phyloP scores from a whole-genome alignment of 371 early-diverging fungal genomes.

The Rhizopus delemar region DNA sequence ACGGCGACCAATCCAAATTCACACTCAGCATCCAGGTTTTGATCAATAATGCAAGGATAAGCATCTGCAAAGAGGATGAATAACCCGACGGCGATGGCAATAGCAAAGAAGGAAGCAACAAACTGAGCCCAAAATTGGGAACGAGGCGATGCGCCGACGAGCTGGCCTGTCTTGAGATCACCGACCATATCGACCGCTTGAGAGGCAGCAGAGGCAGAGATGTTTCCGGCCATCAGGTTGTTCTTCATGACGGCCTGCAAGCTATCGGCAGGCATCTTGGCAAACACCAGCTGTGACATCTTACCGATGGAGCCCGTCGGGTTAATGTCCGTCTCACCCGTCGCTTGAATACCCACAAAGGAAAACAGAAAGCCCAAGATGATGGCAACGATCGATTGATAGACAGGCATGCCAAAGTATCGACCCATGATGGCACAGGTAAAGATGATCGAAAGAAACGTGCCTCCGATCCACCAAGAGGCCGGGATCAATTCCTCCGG shows the following conservation, averaged over 20 bases:
- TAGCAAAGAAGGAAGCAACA: slow-evolving; percentile 62
- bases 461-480: slow-evolving; percentile 63
- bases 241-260: slow-evolving; percentile 43
- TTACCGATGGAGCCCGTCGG: slow-evolving; percentile 65
- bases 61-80: slow-evolving; percentile 65
- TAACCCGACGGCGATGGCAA: slow-evolving; percentile 56
- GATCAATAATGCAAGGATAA: slow-evolving; percentile 58
- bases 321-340: slow-evolving; percentile 72
- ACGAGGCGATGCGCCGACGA: slow-evolving; percentile 63
- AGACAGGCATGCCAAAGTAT: slow-evolving; percentile 60
- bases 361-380: slow-evolving; percentile 68
- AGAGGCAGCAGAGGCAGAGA: slow-evolving; percentile 59
- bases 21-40: slow-evolving; percentile 35
- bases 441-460: slow-evolving; percentile 58
- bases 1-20: slow-evolving; percentile 65
- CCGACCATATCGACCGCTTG: slow-evolving; percentile 71
- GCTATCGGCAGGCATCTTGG: slow-evolving; percentile 50
- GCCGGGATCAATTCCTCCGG: slow-evolving; percentile 56
- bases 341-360: slow-evolving; percentile 69
- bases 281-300: slow-evolving; percentile 64
- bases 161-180: slow-evolving; percentile 66
- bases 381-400: slow-evolving; percentile 59
- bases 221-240: slow-evolving; percentile 65
- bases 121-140: slow-evolving; percentile 68
- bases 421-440: slow-evolving; percentile 61